phyloP scores from a whole-genome alignment of 2,329 filamentous ascomycete genomes.

The Bipolaris oryzae region DNA sequence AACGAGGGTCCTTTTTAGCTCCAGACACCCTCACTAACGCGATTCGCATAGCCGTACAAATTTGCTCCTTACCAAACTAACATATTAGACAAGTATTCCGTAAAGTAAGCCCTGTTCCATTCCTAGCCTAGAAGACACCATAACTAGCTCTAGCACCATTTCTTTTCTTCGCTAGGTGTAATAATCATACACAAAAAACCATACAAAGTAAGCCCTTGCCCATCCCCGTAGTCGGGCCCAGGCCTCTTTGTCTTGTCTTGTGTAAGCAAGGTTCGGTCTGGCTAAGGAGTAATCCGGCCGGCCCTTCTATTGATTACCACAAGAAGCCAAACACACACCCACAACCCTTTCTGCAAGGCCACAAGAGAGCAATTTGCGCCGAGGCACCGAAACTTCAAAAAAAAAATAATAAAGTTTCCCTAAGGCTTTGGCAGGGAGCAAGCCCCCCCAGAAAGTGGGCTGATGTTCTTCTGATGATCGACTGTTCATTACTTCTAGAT shows the following conservation, averaged over 20 bases:
- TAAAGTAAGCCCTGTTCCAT: background rate
- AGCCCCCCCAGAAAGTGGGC: background rate
- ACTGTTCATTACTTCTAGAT: slow-evolving; percentile 1
- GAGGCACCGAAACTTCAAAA: background rate
- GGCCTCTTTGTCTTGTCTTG: background rate
- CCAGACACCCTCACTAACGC: no score
- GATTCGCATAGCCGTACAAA: no score
- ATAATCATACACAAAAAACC: no score
- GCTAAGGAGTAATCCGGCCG: background rate
- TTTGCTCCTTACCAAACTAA: no score
- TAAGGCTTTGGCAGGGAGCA: background rate
- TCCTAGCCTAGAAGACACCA: background rate
- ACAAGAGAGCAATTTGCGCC: background rate
- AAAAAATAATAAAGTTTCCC: background rate
- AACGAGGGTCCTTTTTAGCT: no score
- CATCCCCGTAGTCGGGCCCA: background rate
- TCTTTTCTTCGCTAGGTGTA: no score
- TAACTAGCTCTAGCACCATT: background rate
- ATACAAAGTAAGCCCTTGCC: no score
- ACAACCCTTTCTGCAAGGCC: background rate
- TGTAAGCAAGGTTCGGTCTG: background rate
- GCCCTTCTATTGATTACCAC: background rate
- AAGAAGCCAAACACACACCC: slow-evolving; percentile 2
- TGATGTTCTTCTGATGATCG: background rate
- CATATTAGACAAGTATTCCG: background rate